Percentiles rank a stretch among this genome's conserved stretches.
Conservation (phyloP, 495 filamentous ascomycete genomes). For the Hypomontagnella monticulosa region DNA sequence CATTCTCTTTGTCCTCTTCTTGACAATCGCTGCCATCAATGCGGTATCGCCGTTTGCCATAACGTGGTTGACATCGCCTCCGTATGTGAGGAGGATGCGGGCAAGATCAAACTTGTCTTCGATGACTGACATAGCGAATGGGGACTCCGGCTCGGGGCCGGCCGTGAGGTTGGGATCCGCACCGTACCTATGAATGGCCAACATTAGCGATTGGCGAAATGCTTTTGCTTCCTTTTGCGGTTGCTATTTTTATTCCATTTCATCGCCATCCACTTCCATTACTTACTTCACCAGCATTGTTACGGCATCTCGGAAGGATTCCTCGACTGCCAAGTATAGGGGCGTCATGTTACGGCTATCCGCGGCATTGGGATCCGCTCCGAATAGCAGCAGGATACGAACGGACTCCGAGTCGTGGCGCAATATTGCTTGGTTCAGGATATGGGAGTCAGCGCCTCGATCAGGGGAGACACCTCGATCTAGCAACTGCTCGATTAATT, state of each 20-base stretch:
- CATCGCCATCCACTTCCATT: not conserved
- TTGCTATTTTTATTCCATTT: not conserved
- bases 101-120: conserved; percentile 55
- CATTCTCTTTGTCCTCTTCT: conserved; percentile 51
- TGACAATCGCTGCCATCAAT: conserved; percentile 59
- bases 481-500: conserved; percentile 60
- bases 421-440: conserved; percentile 54
- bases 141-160: conserved; percentile 51
- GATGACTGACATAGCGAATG: conserved; percentile 50
- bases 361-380: conserved; percentile 57
- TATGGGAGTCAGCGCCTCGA: conserved; percentile 47
- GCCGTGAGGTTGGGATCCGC: conserved; percentile 60
- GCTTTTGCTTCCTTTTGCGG: not conserved
- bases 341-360: conserved; percentile 55
- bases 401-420: conserved; percentile 58
- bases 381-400: conserved; percentile 59
- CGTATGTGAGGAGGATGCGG: conserved; percentile 58
- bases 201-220: conserved; percentile 2
- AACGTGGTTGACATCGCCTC: conserved; percentile 55
- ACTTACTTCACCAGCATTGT: conserved; percentile 56
- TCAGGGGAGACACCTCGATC: conserved; percentile 61
- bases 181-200: conserved; percentile 43
- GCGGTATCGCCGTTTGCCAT: conserved; percentile 57
- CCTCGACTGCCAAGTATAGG: conserved; percentile 54
- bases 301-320: conserved; percentile 55